A percentile compares a stretch with the other conserved stretches of the same genome.
Conservation (phyloP, 2,329 filamentous ascomycete genomes). For the Colletotrichum theobromicola region DNA sequence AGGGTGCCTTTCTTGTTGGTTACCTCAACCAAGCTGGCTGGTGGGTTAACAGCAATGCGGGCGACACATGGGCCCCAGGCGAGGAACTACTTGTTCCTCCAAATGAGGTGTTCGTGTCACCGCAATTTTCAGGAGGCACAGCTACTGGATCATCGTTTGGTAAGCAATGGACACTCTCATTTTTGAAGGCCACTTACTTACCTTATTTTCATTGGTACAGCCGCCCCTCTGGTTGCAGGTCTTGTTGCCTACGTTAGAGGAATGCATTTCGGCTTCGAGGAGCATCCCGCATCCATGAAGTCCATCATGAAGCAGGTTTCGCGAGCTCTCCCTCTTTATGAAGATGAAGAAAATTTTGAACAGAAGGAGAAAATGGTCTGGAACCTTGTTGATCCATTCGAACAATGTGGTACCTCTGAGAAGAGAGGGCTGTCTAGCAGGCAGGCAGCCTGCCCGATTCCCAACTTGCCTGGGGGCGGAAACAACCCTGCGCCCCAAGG, state of each 20-base stretch:
- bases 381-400: neutral
- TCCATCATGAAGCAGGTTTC: neutral
- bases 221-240: neutral
- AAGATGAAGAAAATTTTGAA: neutral
- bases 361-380: neutral
- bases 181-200: neutral
- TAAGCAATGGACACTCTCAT: neutral
- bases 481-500: neutral
- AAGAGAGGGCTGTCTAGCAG: neutral
- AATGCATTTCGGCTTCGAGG: neutral
- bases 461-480: neutral
- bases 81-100: neutral
- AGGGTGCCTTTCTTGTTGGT: neutral
- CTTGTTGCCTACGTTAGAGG: neutral
- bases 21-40: neutral
- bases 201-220: neutral
- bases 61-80: neutral
- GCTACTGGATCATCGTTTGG: neutral
- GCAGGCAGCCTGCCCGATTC: neutral
- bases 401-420: neutral
- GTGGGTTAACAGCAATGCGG: neutral
- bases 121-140: neutral
- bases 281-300: neutral
- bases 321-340: neutral
- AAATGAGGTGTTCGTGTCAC: neutral